These are phyloP conservation scores for Darksidea phi DNA, from an alignment of 495 filamentous ascomycete genomes.

Conservation along the genomic window DNA sequence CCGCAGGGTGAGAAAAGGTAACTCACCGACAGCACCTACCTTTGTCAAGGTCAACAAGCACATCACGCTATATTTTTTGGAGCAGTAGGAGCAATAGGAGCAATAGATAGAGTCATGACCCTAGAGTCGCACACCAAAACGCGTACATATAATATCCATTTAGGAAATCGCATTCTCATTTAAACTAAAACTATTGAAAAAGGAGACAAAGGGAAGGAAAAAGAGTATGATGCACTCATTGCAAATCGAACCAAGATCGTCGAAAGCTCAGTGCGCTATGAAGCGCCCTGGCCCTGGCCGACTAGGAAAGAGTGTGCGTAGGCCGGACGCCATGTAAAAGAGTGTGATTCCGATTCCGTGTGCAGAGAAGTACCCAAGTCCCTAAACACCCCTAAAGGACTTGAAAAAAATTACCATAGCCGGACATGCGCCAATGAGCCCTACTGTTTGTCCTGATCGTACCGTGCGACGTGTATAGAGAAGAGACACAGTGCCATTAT, in stretches of 20 bases:
- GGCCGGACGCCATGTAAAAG: conserved; percentile 7
- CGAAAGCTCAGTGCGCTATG: not conserved
- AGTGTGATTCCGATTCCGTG: conserved; percentile 3
- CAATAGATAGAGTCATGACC: too few relatives aligned
- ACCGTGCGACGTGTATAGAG: not conserved
- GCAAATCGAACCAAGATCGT: not conserved
- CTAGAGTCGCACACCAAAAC: too few relatives aligned
- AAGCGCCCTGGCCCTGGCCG: conserved; percentile 6
- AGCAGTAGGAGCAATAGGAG: too few relatives aligned
- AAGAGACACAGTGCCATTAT: not conserved
- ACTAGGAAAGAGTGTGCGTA: conserved; percentile 7
- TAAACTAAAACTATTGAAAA: conserved; percentile 10
- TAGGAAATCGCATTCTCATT: conserved; percentile 26
- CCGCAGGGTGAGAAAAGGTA: too few relatives aligned
- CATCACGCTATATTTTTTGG: too few relatives aligned
- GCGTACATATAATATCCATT: too few relatives aligned
- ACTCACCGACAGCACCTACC: too few relatives aligned
- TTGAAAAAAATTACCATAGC: not conserved
- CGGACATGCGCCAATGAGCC: too few relatives aligned
- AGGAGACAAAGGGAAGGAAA: not conserved
- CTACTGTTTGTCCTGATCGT: not conserved
- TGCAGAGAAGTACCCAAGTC: conserved; percentile 9
- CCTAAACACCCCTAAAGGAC: not conserved
- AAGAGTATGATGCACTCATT: conserved; percentile 1
- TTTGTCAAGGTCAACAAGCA: not conserved